Conservation (phyloP, 352 stramenopile species). For the Pythium periplocum region DNA sequence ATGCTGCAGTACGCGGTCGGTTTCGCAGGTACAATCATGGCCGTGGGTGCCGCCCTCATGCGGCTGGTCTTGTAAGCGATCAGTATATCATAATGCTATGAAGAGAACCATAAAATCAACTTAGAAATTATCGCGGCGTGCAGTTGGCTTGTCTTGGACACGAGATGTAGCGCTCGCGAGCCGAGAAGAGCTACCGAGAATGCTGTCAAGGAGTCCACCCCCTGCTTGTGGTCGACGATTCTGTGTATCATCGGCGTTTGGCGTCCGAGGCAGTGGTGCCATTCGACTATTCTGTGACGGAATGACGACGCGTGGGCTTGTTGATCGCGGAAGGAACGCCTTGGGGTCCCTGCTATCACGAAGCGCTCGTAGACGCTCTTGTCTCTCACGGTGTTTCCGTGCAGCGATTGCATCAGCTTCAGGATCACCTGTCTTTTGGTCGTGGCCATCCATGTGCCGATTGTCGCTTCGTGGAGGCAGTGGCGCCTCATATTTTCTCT, state of each 20-base stretch:
- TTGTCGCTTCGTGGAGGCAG: too few species aligned
- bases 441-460: too few species aligned
- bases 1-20: conserved; percentile 86
- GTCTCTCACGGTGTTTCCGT: conserved; percentile 21
- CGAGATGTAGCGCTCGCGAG: conserved; percentile 62
- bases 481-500: too few species aligned
- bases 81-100: too few species aligned
- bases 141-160: conserved; percentile 43
- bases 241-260: too few species aligned
- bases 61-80: conserved; percentile 58
- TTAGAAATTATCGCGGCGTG: conserved; percentile 19
- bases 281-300: neutral
- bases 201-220: conserved; percentile 45
- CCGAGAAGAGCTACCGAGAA: conserved; percentile 59
- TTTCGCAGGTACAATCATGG: conserved; percentile 87
- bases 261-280: neutral
- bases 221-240: too few species aligned
- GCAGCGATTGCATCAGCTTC: neutral
- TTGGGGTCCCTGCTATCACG: conserved; percentile 2
- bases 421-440: too few species aligned
- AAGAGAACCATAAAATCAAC: too few species aligned
- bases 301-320: too few species aligned
- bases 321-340: neutral
- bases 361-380: conserved; percentile 15
- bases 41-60: conserved; percentile 68